A percentile compares a stretch with the other conserved stretches of the same genome.
Evolutionary conservation across 305 asterid genomes (phyloP).

Genomic region (Lippia alba): DNA sequence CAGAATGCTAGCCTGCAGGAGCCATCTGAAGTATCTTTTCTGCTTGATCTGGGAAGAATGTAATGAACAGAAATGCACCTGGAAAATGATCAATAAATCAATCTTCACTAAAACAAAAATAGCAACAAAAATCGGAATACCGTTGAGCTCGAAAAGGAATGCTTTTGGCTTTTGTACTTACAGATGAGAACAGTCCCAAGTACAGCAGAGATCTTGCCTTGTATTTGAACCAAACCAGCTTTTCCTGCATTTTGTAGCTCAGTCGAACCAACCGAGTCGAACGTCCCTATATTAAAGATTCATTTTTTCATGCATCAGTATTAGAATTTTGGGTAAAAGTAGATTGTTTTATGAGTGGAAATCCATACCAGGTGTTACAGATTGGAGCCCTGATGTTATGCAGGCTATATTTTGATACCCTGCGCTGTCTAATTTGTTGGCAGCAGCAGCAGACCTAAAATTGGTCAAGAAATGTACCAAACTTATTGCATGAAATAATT

Average conservation of each 20-base stretch:
- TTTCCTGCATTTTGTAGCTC: constrained; percentile 98
- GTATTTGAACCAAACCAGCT: constrained; percentile 81
- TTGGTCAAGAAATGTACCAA: not conserved
- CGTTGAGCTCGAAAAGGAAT: not conserved
- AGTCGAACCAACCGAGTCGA: constrained; percentile 76
- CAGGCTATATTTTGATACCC: constrained; percentile 83
- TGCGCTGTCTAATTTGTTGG: constrained; percentile 66
- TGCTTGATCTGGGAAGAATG: constrained; percentile 96
- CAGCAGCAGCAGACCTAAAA: constrained; percentile 83
- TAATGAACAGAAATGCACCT: constrained; percentile 85
- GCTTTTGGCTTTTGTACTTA: constrained; percentile 45
- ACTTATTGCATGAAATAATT: not conserved
- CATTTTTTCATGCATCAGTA: not conserved
- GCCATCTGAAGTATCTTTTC: constrained; percentile 69
- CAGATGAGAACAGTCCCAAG: constrained; percentile 89
- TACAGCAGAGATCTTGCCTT: constrained; percentile 88
- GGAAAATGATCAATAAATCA: constrained; percentile 31
- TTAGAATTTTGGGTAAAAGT: not conserved
- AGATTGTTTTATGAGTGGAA: constrained; percentile 12
- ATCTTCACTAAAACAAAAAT: not conserved
- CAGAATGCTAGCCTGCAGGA: constrained; percentile 60
- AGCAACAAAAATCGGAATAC: too few relatives aligned
- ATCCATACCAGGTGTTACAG: constrained; percentile 70
- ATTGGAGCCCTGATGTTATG: constrained; percentile 95
- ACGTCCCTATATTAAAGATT: constrained; percentile 55